phyloP scores from a whole-genome alignment of 106 monocot species.

The Dendrobium officinale region DNA sequence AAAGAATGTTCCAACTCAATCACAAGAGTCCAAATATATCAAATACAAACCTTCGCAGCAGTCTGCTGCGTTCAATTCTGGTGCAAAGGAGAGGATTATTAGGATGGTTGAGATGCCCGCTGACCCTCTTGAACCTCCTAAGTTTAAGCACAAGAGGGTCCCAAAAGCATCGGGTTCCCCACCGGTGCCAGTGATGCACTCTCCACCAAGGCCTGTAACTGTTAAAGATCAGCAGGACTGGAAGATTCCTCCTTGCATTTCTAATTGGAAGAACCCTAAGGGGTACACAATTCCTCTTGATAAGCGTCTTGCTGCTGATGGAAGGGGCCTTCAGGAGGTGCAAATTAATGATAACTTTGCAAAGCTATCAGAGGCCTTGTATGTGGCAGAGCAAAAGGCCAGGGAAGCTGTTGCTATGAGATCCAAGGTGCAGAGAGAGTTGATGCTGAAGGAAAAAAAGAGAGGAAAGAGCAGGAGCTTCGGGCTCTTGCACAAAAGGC shows the following conservation, averaged over 20 bases:
- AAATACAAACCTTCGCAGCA: conserved; percentile 92
- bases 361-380: conserved; percentile 78
- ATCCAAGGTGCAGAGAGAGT: conserved; percentile 86
- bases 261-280: conserved; percentile 97
- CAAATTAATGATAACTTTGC: conserved; percentile 98
- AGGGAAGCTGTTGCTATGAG: conserved; percentile 91
- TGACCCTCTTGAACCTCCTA: conserved; percentile 93
- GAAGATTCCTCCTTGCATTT: conserved; percentile 99
- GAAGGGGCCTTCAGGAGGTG: conserved; percentile 89
- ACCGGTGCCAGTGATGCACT: conserved; percentile 93
- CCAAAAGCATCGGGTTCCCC: conserved; percentile 87
- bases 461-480: conserved; percentile 89
- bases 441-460: conserved; percentile 90
- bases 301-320: conserved; percentile 90
- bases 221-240: conserved; percentile 97
- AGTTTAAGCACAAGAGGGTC: conserved; percentile 96
- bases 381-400: conserved; percentile 94
- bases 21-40: conserved; percentile 77
- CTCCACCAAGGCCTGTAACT: conserved; percentile 88
- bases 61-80: conserved; percentile 86
- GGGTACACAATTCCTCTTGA: conserved; percentile 96
- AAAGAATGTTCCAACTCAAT: conserved; percentile 79
- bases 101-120: conserved; percentile 90
- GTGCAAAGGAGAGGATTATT: conserved; percentile 87
- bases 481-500: conserved; percentile 82